These are phyloP conservation scores for Nakazawaea ernobii DNA, from an alignment of 805 yeast genomes.

Conservation along the genomic window DNA sequence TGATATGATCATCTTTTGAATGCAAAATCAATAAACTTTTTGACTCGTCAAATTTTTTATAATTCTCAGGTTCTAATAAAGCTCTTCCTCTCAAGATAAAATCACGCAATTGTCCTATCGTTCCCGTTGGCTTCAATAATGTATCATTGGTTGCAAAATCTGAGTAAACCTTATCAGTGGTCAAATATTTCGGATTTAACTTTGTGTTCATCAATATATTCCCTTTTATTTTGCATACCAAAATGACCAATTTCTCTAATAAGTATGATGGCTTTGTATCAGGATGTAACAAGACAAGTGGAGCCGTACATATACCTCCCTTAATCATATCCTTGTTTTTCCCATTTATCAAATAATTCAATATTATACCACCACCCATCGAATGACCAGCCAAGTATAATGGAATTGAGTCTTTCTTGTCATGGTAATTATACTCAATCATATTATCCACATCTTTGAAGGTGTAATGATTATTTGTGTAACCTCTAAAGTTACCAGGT, in stretches of 20 bases:
- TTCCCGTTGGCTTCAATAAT: conserved; percentile 42
- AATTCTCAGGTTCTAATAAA: conserved; percentile 33
- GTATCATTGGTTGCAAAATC: conserved; percentile 37
- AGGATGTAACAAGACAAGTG: conserved; percentile 54
- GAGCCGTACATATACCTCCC: conserved; percentile 50
- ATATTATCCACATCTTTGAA: conserved; percentile 58
- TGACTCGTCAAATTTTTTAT: conserved; percentile 24
- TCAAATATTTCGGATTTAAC: conserved; percentile 46
- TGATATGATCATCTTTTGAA: conserved; percentile 59
- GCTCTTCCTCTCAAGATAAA: conserved; percentile 58
- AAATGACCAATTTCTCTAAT: conserved; percentile 35
- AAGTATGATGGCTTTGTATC: conserved; percentile 46
- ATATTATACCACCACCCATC: conserved; percentile 74
- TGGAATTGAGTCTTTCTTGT: conserved; percentile 28
- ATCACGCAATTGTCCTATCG: conserved; percentile 51
- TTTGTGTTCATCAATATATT: conserved; percentile 48
- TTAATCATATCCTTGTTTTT: conserved; percentile 37
- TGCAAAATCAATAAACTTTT: conserved; percentile 54
- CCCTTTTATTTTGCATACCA: conserved; percentile 38
- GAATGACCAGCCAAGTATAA: conserved; percentile 62
- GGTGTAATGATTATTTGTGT: conserved; percentile 49
- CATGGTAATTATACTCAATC: conserved; percentile 37
- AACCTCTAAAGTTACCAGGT: conserved; percentile 42
- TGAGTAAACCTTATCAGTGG: conserved; percentile 41
- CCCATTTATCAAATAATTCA: conserved; percentile 60